phyloP scores from a whole-genome alignment of 2,329 filamentous ascomycete species.

The Exutisphaerella laricina region DNA sequence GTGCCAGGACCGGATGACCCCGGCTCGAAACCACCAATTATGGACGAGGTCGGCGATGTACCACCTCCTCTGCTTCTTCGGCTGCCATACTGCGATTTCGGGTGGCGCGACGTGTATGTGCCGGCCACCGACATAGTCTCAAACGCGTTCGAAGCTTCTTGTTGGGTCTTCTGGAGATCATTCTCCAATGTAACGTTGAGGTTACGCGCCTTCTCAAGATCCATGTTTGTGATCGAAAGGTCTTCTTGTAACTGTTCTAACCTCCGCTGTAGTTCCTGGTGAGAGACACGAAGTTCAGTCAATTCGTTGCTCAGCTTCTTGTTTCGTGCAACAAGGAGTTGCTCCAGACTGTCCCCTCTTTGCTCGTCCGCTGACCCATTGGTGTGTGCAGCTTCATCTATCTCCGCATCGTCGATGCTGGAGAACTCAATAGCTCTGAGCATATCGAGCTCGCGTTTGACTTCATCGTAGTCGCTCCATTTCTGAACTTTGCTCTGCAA shows the following conservation, averaged over 20 bases:
- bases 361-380: conserved; percentile 51
- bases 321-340: conserved; percentile 84
- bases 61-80: conserved; percentile 65
- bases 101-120: conserved; percentile 77
- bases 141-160: conserved; percentile 75
- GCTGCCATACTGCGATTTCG: conserved; percentile 54
- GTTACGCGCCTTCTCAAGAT: conserved; percentile 76
- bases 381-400: conserved; percentile 37
- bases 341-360: conserved; percentile 75
- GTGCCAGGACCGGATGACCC: conserved; percentile 38
- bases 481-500: conserved; percentile 77
- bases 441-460: conserved; percentile 93
- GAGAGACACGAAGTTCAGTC: conserved; percentile 85
- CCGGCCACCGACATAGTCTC: conserved; percentile 90
- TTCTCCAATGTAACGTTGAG: conserved; percentile 87
- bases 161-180: conserved; percentile 81
- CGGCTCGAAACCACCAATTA: conserved; percentile 93
- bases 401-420: conserved; percentile 66
- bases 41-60: conserved; percentile 89
- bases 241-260: conserved; percentile 78
- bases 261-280: conserved; percentile 80
- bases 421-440: conserved; percentile 95
- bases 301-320: conserved; percentile 95
- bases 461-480: conserved; percentile 90
- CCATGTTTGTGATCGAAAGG: conserved; percentile 72